phyloP scores from a whole-genome alignment of 1,139 yeast species.

The Casaregolazyma lundiana region DNA sequence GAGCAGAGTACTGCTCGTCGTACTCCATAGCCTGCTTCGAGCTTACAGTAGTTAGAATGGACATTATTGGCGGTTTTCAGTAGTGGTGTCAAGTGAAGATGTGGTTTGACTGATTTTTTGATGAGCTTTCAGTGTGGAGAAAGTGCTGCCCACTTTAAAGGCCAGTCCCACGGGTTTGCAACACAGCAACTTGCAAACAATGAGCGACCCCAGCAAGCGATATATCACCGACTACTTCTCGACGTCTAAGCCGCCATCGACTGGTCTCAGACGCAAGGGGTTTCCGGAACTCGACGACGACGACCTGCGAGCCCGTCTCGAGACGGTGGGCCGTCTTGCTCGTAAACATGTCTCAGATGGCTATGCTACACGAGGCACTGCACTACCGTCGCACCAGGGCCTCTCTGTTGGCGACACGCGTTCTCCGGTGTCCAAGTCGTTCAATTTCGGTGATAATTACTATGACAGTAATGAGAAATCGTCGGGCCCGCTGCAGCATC shows the following conservation, averaged over 20 bases:
- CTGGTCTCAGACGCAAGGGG: conserved; percentile 14
- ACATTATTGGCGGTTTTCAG: not conserved
- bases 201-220: conserved; percentile 5
- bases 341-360: conserved; percentile 32
- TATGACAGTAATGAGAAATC: conserved; percentile 11
- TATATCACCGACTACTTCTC: conserved; percentile 4
- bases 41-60: conserved; percentile 36
- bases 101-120: not conserved
- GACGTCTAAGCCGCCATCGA: not conserved
- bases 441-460: conserved; percentile 4
- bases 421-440: not conserved
- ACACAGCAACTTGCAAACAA: no score
- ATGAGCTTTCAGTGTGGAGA: not conserved
- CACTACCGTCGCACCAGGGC: conserved; percentile 27
- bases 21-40: conserved; percentile 62
- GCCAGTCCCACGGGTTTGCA: no score
- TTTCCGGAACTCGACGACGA: conserved; percentile 23
- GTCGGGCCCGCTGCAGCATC: conserved; percentile 13
- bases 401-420: conserved; percentile 20
- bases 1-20: conserved; percentile 85
- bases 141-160: not conserved
- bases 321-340: conserved; percentile 30
- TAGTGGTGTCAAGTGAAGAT: not conserved
- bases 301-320: conserved; percentile 26
- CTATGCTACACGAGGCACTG: conserved; percentile 21